Evolutionary conservation across 345 rosid genomes (phyloP).

Genomic region (Populus alba): DNA sequence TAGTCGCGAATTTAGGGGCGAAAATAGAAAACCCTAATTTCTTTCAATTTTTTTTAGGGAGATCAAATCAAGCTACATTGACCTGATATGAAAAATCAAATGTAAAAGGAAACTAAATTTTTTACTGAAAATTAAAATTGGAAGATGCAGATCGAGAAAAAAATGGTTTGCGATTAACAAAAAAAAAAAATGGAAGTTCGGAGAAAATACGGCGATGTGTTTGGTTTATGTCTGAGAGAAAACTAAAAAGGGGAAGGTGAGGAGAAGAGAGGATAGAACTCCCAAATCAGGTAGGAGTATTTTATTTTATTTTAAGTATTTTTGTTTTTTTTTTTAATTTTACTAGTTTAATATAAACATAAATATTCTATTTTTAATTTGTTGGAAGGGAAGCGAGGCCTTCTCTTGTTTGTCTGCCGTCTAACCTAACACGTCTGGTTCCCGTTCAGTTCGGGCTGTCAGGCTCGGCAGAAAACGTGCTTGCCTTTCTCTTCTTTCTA

Average conservation of each 20-base stretch:
- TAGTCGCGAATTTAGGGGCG: neutral
- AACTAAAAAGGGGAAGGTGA: neutral
- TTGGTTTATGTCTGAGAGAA: neutral
- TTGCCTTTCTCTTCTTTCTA: neutral
- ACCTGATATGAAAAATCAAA: slow-evolving; percentile 13
- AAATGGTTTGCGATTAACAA: neutral
- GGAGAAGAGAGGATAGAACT: neutral
- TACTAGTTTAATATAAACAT: neutral
- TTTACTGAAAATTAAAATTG: neutral
- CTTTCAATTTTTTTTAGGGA: neutral
- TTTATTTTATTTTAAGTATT: neutral
- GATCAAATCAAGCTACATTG: slow-evolving; percentile 30
- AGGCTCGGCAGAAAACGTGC: slow-evolving; percentile 1
- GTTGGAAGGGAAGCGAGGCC: slow-evolving; percentile 6
- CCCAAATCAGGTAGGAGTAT: neutral
- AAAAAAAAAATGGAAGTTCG: neutral
- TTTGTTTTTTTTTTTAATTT: neutral
- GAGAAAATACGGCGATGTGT: neutral
- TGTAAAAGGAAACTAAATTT: neutral
- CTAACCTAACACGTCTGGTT: slow-evolving; percentile 7
- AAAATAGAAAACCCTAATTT: neutral
- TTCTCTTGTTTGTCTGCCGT: slow-evolving; percentile 2
- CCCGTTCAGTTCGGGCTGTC: neutral
- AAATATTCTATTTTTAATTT: neutral
- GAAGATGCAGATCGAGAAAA: neutral